Evolutionary conservation across 192 early-diverging fungal species (phyloP).

Genomic region (Linderina pennispora): DNA sequence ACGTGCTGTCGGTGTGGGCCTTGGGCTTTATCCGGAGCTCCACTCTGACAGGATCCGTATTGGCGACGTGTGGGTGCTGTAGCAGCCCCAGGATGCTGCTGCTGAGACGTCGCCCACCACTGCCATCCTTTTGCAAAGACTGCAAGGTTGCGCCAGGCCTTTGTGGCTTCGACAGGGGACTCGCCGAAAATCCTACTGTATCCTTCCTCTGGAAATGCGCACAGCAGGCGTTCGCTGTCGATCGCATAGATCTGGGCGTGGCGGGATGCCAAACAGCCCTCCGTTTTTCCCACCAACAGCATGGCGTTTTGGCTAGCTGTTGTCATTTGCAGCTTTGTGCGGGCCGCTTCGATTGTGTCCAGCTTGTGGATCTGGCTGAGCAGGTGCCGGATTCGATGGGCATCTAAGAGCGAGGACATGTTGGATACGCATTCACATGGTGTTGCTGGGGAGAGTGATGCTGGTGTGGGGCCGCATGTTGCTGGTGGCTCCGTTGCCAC

Average conservation of each 20-base stretch:
- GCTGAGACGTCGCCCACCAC: conserved; percentile 17
- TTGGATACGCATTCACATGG: conserved; percentile 35
- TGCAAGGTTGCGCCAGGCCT: conserved; percentile 13
- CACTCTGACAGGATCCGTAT: conserved; percentile 26
- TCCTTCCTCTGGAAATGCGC: conserved; percentile 41
- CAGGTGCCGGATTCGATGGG: conserved; percentile 21
- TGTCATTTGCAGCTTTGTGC: neutral
- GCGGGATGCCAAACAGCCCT: conserved; percentile 22
- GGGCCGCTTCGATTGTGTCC: conserved; percentile 13
- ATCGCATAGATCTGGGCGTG: conserved; percentile 43
- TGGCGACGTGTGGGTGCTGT: conserved; percentile 7
- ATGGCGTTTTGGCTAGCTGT: neutral
- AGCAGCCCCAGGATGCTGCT: conserved; percentile 18
- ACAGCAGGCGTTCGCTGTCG: conserved; percentile 25
- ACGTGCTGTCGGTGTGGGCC: conserved; percentile 1
- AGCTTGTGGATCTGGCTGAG: conserved; percentile 37
- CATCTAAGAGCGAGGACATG: conserved; percentile 15
- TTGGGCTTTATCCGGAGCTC: conserved; percentile 32
- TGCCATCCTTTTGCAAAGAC: conserved; percentile 21
- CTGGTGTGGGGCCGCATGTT: neutral
- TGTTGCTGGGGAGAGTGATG: conserved; percentile 8
- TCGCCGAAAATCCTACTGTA: conserved; percentile 28
- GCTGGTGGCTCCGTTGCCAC: neutral
- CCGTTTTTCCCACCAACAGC: neutral
- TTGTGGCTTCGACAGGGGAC: conserved; percentile 10